Evolutionary conservation across 192 early-diverging fungal species (phyloP), one percentile per base, ranked within the genome.

Genomic region (Coemansia aciculifera): DNA sequence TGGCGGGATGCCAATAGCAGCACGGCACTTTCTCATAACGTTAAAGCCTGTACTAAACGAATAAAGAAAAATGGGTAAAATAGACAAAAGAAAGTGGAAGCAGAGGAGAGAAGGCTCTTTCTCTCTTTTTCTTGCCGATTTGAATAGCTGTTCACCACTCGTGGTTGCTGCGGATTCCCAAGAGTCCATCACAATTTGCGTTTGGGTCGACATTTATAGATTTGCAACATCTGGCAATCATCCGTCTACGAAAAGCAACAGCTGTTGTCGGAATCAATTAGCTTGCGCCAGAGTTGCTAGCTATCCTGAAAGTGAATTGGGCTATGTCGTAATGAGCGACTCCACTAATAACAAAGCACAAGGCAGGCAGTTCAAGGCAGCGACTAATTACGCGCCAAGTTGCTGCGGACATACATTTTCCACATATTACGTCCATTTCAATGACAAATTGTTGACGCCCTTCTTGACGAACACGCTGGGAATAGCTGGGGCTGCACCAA

Each of bases 401-500:
- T 42, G 40, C 43, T 17, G 43, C 13, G 43, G 43, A 46, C 5
- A n/a, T 13, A 46, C 43, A 32, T 5, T 46, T 15, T 42, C 8
- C 13, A 9, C 39, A 5, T 42, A 31, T 59, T 85, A 34, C 77
- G 90, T 13, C 71, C 83, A 62, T 92, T 88, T 59, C 90, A 92
- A 63, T 84, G 86, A 39, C 78, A 86, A 69, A 87, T 93, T 42
- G 67, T 93, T 3, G 84, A 85, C 42, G 85, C 87, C 10, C 59
- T 92, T 24, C 74, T 90, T 3, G 85, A 83, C 15, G 90, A 92
- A 44, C 92, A 95, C 72, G 93, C 90, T 98, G 11, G 82, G 95
- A 36, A 86, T 98, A 9, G 68, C 86, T 98, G 0, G 93, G 94
- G 1, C 75, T 95, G 37, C 71, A 83, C 10, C 78, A 73, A 6